phyloP scores from a whole-genome alignment of 2,329 filamentous ascomycete species.

The Ceratocystis cacaofunesta region DNA sequence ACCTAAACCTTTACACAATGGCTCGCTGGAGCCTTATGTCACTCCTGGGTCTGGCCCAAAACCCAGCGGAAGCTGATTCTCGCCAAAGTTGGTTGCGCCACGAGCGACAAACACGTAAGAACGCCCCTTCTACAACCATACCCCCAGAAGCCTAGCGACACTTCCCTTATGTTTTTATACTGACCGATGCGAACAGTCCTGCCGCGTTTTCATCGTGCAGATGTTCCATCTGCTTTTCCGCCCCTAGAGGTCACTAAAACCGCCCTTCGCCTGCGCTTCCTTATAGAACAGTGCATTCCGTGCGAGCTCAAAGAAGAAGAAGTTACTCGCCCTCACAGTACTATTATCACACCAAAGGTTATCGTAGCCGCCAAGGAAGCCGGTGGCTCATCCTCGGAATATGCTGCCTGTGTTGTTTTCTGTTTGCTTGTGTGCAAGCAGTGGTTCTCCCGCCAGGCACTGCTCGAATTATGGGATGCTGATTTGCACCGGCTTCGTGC shows the following conservation, averaged over 20 bases:
- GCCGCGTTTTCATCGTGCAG: constrained; percentile 40
- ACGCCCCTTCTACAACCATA: background rate
- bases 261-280: constrained; percentile 75
- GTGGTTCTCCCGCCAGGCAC: constrained; percentile 67
- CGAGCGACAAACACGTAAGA: constrained; percentile 9
- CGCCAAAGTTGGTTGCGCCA: constrained; percentile 7
- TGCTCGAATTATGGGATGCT: constrained; percentile 80
- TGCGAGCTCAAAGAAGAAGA: constrained; percentile 70
- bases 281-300: constrained; percentile 77
- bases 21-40: constrained; percentile 12
- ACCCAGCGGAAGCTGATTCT: background rate
- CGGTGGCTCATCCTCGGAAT: constrained; percentile 47
- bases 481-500: constrained; percentile 68
- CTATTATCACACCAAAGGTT: constrained; percentile 68
- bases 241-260: constrained; percentile 74
- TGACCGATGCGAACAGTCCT: constrained; percentile 37
- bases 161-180: background rate
- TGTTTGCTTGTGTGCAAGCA: constrained; percentile 57
- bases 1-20: background rate
- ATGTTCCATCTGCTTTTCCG: constrained; percentile 52
- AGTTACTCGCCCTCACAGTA: constrained; percentile 68
- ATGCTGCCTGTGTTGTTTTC: constrained; percentile 69
- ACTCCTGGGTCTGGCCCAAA: constrained; percentile 10
- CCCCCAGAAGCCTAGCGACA: too few relatives aligned
- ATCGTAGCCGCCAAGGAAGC: constrained; percentile 68